phyloP scores from a whole-genome alignment of 2,329 filamentous ascomycete species.

The Aspergillus piperis region DNA sequence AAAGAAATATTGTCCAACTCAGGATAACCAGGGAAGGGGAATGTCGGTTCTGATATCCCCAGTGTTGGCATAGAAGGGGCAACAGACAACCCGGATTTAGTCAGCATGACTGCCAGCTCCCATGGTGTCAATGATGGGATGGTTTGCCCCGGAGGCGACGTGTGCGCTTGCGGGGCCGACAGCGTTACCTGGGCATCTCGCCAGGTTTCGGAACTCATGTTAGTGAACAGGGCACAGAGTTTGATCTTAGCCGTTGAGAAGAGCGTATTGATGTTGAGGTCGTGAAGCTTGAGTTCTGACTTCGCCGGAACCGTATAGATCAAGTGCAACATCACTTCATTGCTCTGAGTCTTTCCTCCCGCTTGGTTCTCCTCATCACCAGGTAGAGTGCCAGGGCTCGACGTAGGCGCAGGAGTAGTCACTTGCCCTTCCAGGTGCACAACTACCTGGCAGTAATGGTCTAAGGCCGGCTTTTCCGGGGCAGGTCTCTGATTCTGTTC shows the following conservation, averaged over 20 bases:
- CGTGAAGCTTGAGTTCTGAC: conserved; percentile 63
- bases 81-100: background rate
- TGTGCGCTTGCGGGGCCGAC: conserved; percentile 64
- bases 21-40: too few relatives aligned
- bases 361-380: conserved; percentile 12
- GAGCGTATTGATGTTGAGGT: conserved; percentile 62
- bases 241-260: conserved; percentile 52
- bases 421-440: conserved; percentile 37
- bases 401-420: background rate
- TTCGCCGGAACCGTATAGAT: conserved; percentile 62
- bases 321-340: conserved; percentile 46
- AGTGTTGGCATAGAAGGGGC: too few relatives aligned
- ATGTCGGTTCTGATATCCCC: too few relatives aligned
- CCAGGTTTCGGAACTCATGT: conserved; percentile 66
- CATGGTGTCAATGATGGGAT: conserved; percentile 60
- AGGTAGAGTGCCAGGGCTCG: background rate
- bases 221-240: conserved; percentile 64
- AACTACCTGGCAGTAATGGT: conserved; percentile 33
- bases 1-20: too few relatives aligned
- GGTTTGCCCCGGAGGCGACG: conserved; percentile 56
- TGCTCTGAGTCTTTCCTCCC: background rate
- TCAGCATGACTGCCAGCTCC: conserved; percentile 53
- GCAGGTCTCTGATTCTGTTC: background rate
- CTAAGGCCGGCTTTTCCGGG: conserved; percentile 24
- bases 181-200: conserved; percentile 60